Base-by-base conservation (phyloP, 306 rosid species). In the Gastrolobium bilobum region DNA sequence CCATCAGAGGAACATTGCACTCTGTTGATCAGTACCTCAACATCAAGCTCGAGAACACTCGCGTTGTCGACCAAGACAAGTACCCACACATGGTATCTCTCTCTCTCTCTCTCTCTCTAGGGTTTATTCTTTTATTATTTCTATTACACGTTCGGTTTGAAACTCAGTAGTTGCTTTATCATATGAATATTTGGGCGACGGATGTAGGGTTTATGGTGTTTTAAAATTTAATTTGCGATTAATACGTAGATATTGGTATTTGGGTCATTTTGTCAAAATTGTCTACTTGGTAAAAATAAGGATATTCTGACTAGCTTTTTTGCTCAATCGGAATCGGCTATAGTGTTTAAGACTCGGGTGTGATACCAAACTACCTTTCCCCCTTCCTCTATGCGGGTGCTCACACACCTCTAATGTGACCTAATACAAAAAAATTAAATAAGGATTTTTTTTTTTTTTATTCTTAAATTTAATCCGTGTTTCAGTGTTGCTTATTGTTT, bases 21-120 rank as follows among this genome's bases (percentile, higher is more conserved):
- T 95, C 99, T 0, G 99, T 95, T n/a, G 99, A 95, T 73, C 99
- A 95, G 57, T 95, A 93, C 86, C 98, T 95, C 79, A 95, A 95
- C 73, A 95, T 95, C 70, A 95, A 95, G 83, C 99, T 93, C 38
- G 98, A 95, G 87, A 95, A 95, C 80, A 95, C 99, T 61, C 89
- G 98, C 75, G 99, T 95, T 56, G 99, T 93, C 6, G 98, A 95
- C 75, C 97, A 95, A 76, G 98, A 93, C 85, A 93, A 93, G 84
- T 95, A 91, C 77, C 99, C 99, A 39, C 99, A 93, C 86, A 95
- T 95, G 99, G 99, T 95, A 85, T 8, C 2, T 1, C 7, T 4
- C 26, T 13, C 6, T 13, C 48, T 2, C 44, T 6, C 38, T 62
- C 10, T 54, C 62, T 77, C 9, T 29, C 71, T 71, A 70, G 61